These are phyloP conservation scores for Cerioporus squamosus DNA, from an alignment of 1,284 basidiomycete species.

Conservation along the genomic window DNA sequence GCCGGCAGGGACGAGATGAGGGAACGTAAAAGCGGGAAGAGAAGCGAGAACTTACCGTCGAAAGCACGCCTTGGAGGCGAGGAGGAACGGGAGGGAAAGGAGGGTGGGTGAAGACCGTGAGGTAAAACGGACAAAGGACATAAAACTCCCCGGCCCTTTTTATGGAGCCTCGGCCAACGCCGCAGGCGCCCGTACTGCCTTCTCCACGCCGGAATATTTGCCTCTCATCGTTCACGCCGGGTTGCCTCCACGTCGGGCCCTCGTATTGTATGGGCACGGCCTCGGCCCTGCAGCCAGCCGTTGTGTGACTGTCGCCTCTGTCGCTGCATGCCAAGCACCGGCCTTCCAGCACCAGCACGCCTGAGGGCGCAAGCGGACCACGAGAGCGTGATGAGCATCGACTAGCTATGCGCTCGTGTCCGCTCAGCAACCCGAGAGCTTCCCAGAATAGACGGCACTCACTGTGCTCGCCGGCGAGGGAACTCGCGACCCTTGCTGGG, in stretches of 20 bases:
- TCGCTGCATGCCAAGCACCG: no score
- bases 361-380: no score
- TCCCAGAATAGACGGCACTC: no score
- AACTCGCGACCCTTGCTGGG: background rate
- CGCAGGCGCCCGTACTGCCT: constrained; percentile 12
- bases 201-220: background rate
- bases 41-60: constrained; percentile 31
- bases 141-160: constrained; percentile 14
- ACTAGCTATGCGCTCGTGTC: no score
- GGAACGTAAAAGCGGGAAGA: constrained; percentile 9
- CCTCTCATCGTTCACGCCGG: background rate
- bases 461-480: background rate
- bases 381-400: no score
- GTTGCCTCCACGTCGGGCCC: background rate
- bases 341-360: no score
- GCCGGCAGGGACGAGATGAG: constrained; percentile 8
- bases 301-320: no score
- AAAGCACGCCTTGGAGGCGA: constrained; percentile 32
- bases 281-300: no score
- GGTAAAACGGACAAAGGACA: constrained; percentile 28
- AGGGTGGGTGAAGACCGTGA: constrained; percentile 31
- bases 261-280: background rate
- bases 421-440: no score
- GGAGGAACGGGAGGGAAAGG: constrained; percentile 24
- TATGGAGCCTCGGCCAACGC: constrained; percentile 19